Evolutionary conservation across 1,139 yeast genomes (phyloP).

Genomic region (Geotrichum siamense): DNA sequence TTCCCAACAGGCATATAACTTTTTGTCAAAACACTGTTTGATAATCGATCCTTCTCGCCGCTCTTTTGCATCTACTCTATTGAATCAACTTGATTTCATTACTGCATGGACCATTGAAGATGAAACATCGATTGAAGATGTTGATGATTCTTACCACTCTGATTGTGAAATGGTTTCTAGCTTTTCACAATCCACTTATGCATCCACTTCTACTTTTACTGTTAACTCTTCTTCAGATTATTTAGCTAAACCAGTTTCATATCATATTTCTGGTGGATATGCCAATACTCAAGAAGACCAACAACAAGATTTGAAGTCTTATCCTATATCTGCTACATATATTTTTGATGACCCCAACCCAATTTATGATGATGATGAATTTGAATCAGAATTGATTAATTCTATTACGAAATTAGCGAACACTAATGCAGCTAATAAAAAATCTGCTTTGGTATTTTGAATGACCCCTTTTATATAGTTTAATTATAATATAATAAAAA

Average conservation of each 20-base stretch:
- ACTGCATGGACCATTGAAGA: slow-evolving; percentile 78
- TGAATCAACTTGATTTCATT: slow-evolving; percentile 50
- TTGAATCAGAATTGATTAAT: background rate
- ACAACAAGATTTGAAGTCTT: too few relatives aligned
- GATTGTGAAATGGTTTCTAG: background rate
- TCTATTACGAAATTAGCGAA: background rate
- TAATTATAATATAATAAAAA: too few relatives aligned
- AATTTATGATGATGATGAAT: background rate
- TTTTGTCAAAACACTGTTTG: slow-evolving; percentile 58
- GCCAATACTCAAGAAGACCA: too few relatives aligned
- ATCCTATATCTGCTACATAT: background rate
- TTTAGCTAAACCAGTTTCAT: too few relatives aligned
- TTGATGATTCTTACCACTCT: background rate
- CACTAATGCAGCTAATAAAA: too few relatives aligned
- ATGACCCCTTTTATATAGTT: too few relatives aligned
- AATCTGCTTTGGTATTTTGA: too few relatives aligned
- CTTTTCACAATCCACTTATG: background rate
- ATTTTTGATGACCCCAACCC: background rate
- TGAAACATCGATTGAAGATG: slow-evolving; percentile 33
- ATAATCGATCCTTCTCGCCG: slow-evolving; percentile 86
- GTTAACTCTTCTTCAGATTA: background rate
- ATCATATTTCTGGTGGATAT: too few relatives aligned
- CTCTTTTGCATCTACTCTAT: slow-evolving; percentile 50
- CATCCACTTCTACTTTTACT: background rate
- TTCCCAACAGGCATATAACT: slow-evolving; percentile 80